Conservation (phyloP, 352 stramenopile genomes). For the Phytophthora pistaciae region DNA sequence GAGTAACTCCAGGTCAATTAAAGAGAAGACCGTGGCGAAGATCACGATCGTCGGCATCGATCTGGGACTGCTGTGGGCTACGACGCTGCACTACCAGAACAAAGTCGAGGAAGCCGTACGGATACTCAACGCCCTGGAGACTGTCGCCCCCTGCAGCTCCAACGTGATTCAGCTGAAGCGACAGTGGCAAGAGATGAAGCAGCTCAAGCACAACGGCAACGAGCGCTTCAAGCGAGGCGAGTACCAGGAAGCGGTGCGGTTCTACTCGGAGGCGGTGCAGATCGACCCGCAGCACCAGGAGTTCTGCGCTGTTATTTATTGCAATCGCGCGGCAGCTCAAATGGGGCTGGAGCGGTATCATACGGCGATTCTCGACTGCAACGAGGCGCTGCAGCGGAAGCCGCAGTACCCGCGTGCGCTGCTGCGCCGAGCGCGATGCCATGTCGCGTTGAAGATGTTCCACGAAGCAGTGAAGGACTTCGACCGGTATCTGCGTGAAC, state of each 20-base stretch:
- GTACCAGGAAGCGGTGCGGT: conserved; percentile 56
- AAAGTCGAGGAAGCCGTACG: conserved; percentile 68
- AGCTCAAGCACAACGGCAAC: conserved; percentile 77
- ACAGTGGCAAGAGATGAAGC: conserved; percentile 70
- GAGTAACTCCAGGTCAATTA: conserved; percentile 9
- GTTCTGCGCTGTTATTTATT: conserved; percentile 83
- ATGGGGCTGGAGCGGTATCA: conserved; percentile 79
- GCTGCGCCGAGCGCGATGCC: conserved; percentile 76
- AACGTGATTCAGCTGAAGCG: conserved; percentile 80
- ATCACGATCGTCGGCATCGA: conserved; percentile 70
- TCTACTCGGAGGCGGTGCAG: conserved; percentile 75
- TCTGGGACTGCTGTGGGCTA: conserved; percentile 61
- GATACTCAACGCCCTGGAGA: conserved; percentile 66
- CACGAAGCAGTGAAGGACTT: conserved; percentile 78
- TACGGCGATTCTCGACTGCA: conserved; percentile 78
- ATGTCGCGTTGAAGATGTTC: conserved; percentile 66
- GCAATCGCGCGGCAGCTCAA: conserved; percentile 82
- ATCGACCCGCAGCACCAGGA: conserved; percentile 76
- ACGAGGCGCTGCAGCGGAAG: conserved; percentile 74
- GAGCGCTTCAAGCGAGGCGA: conserved; percentile 67
- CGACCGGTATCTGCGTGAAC: conserved; percentile 70
- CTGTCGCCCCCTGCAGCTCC: conserved; percentile 70
- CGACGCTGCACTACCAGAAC: conserved; percentile 78
- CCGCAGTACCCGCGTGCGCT: conserved; percentile 64
- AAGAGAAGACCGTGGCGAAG: conserved; percentile 44